Percentiles rank a stretch among this genome's conserved stretches.
Conservation (phyloP, 176 grass and related monocot genomes). For the Pharus latifolius region DNA sequence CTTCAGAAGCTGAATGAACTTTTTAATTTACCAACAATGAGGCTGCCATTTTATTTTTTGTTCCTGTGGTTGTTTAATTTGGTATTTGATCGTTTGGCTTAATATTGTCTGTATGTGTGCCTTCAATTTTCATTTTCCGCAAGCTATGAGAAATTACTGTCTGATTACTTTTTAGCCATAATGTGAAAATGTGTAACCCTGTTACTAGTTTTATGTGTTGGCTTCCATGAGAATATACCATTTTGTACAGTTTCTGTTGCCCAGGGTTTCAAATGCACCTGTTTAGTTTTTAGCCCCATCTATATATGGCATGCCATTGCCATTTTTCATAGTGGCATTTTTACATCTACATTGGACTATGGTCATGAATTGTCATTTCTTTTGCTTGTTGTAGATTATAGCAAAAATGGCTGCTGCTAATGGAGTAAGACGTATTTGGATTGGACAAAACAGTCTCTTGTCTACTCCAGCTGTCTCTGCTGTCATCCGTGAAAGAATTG, state of each 20-base stretch:
- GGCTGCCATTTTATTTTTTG: neutral
- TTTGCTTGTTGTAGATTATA: constrained; percentile 49
- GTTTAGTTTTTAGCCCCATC: neutral
- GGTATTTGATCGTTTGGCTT: no score
- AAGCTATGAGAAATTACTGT: neutral
- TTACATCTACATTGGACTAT: neutral
- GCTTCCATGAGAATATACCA: neutral
- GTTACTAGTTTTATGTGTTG: neutral
- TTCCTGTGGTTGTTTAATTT: neutral
- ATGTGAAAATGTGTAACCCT: neutral
- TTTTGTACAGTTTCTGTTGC: neutral
- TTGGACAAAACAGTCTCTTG: constrained; percentile 78
- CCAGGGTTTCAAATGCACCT: no score
- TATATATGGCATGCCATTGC: neutral
- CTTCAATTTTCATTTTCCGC: no score
- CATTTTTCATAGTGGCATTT: neutral
- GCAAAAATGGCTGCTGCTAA: constrained; percentile 97
- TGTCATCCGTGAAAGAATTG: constrained; percentile 89
- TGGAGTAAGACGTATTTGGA: constrained; percentile 89
- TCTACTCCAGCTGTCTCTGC: constrained; percentile 94
- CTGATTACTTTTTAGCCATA: neutral
- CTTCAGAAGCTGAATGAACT: neutral
- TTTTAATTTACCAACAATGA: neutral
- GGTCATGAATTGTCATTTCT: neutral
- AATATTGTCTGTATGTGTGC: no score